These are phyloP conservation scores for Hyaloscypha bicolor DNA, from an alignment of 495 filamentous ascomycete species.

Conservation along the genomic window DNA sequence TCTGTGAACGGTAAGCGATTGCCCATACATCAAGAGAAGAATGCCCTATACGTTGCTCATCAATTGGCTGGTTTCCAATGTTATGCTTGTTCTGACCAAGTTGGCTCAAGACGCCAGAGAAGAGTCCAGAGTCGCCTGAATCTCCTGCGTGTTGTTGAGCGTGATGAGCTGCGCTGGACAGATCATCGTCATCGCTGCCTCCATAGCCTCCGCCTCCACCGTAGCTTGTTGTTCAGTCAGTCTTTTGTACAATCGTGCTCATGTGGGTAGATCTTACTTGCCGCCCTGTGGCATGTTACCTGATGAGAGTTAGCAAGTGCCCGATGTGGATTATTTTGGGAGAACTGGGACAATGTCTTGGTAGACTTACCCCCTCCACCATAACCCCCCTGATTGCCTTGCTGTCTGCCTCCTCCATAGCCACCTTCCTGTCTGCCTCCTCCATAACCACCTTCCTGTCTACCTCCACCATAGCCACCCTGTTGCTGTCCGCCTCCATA, in stretches of 20 bases:
- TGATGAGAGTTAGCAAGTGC: too few species aligned
- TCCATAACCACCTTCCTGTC: constrained; percentile 18
- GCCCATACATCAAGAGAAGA: background rate
- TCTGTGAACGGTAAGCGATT: constrained; percentile 30
- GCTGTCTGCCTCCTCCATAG: background rate
- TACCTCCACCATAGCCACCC: background rate
- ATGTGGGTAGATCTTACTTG: constrained; percentile 9
- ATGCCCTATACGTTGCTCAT: constrained; percentile 53
- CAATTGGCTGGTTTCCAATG: constrained; percentile 54
- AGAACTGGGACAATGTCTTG: too few species aligned
- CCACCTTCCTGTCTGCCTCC: constrained; percentile 3
- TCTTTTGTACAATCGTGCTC: background rate
- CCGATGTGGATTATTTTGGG: too few species aligned
- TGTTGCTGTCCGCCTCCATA: constrained; percentile 18
- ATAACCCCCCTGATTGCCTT: too few species aligned
- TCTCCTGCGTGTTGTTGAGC: constrained; percentile 51
- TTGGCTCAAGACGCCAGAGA: constrained; percentile 49
- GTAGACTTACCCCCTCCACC: too few species aligned
- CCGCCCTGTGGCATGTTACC: constrained; percentile 25
- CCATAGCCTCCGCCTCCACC: constrained; percentile 30
- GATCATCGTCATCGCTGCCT: constrained; percentile 42
- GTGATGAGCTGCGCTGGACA: constrained; percentile 51
- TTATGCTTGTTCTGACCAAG: constrained; percentile 51
- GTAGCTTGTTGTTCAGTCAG: constrained; percentile 10
- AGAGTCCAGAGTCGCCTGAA: constrained; percentile 51